Conservation (phyloP, 495 filamentous ascomycete species). For the Aspergillus coremiiformis region DNA sequence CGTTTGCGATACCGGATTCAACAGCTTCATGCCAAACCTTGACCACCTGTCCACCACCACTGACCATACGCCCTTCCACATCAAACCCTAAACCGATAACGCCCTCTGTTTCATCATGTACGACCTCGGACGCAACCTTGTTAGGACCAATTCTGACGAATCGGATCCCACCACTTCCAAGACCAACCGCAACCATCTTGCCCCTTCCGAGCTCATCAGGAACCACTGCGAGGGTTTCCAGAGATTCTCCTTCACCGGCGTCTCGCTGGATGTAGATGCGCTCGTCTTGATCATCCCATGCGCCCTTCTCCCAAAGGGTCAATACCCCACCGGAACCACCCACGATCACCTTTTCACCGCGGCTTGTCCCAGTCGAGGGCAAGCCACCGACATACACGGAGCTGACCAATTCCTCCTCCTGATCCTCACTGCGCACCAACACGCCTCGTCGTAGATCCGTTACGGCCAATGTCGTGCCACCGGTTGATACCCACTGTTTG, state of each 20-base stretch:
- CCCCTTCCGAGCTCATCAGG: slow-evolving; percentile 58
- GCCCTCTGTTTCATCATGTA: slow-evolving; percentile 78
- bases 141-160: slow-evolving; percentile 52
- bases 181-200: slow-evolving; percentile 64
- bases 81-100: slow-evolving; percentile 76
- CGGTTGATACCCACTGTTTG: slow-evolving; percentile 90
- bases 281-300: slow-evolving; percentile 92
- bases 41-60: slow-evolving; percentile 70
- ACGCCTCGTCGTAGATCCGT: slow-evolving; percentile 81
- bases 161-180: slow-evolving; percentile 61
- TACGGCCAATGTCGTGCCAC: slow-evolving; percentile 80
- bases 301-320: slow-evolving; percentile 86
- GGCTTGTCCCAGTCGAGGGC: slow-evolving; percentile 50
- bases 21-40: slow-evolving; percentile 75
- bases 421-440: slow-evolving; percentile 78
- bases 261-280: slow-evolving; percentile 62
- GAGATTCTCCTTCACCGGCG: slow-evolving; percentile 52
- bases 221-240: slow-evolving; percentile 62
- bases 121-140: slow-evolving; percentile 51
- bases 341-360: slow-evolving; percentile 69
- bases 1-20: slow-evolving; percentile 29
- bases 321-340: slow-evolving; percentile 73
- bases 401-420: slow-evolving; percentile 85
- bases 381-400: slow-evolving; percentile 65
- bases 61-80: slow-evolving; percentile 74